Percentiles rank a stretch among this genome's conserved stretches.
Evolutionary conservation across 2,329 filamentous ascomycete species (phyloP).

Genomic region (Xylariaceae sp.): DNA sequence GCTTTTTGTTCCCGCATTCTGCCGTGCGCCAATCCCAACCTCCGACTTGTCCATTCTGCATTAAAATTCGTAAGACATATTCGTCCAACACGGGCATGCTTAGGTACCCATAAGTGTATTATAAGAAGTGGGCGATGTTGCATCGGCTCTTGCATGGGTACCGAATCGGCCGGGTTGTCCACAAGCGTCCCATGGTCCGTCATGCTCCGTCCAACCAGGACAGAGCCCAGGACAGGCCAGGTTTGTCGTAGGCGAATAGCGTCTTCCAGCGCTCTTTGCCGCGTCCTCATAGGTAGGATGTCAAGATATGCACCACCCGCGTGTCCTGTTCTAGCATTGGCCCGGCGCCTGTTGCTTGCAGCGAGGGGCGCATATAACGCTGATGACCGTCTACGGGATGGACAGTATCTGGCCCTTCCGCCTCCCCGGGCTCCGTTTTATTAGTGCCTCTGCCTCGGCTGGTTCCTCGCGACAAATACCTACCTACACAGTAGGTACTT

Average conservation of each 20-base stretch:
- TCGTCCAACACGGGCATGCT: not conserved
- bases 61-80: slow-evolving; percentile 11
- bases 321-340: slow-evolving; percentile 40
- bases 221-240: slow-evolving; percentile 26
- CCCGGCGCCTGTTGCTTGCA: slow-evolving; percentile 38
- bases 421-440: slow-evolving; percentile 1
- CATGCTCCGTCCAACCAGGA: slow-evolving; percentile 28
- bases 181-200: slow-evolving; percentile 19
- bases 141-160: slow-evolving; percentile 11
- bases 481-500: not conserved
- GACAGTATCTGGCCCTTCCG: not conserved
- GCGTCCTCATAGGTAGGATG: slow-evolving; percentile 42
- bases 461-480: not conserved
- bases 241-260: slow-evolving; percentile 35
- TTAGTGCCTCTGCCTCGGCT: slow-evolving; percentile 1
- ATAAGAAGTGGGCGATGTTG: not conserved
- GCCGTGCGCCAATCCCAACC: not conserved
- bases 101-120: too few relatives aligned
- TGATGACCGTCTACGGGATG: slow-evolving; percentile 3
- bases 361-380: slow-evolving; percentile 22
- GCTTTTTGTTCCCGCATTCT: not conserved
- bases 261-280: slow-evolving; percentile 30
- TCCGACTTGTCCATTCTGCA: not conserved
- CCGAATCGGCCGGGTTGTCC: slow-evolving; percentile 19
- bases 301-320: slow-evolving; percentile 39